phyloP scores from a whole-genome alignment of 305 asterid species.

The Fraxinus paxiana region DNA sequence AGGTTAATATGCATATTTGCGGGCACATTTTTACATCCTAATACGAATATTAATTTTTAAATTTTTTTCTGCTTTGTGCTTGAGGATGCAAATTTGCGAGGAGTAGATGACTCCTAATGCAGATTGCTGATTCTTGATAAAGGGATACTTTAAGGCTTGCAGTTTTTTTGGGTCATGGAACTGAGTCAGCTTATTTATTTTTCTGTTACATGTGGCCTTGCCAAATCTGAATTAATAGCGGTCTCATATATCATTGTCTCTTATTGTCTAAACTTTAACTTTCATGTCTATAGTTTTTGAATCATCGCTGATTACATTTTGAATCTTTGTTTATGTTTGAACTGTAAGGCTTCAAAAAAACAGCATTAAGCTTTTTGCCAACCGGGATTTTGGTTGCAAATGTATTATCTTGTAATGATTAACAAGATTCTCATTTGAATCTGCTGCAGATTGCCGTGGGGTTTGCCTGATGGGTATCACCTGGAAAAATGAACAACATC shows the following conservation, averaged over 20 bases:
- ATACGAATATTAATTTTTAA: not conserved
- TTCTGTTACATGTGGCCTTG: not conserved
- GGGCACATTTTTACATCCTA: not conserved
- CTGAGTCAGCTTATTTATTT: not conserved
- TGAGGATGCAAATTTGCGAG: not conserved
- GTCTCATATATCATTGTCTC: not conserved
- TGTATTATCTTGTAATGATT: slow-evolving; percentile 4
- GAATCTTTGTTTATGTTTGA: not conserved
- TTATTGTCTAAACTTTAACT: not conserved
- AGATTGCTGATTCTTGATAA: not conserved
- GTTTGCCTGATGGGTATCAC: slow-evolving; percentile 78
- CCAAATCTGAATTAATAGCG: not conserved
- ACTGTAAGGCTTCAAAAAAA: not conserved
- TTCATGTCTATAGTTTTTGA: not conserved
- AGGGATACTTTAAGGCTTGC: not conserved
- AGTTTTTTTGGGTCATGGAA: not conserved
- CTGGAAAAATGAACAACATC: slow-evolving; percentile 78
- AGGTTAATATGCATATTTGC: not conserved
- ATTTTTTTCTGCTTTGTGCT: not conserved
- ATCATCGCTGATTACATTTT: not conserved
- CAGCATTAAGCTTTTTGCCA: not conserved
- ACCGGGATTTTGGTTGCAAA: not conserved
- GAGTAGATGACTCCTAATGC: not conserved
- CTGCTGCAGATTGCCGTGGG: slow-evolving; percentile 58
- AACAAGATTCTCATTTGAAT: slow-evolving; percentile 6